A percentile compares a stretch with the other conserved stretches of the same genome.
These are phyloP conservation scores for Quercus tomentella DNA, from an alignment of 331 rosid species.

Conservation along the genomic window DNA sequence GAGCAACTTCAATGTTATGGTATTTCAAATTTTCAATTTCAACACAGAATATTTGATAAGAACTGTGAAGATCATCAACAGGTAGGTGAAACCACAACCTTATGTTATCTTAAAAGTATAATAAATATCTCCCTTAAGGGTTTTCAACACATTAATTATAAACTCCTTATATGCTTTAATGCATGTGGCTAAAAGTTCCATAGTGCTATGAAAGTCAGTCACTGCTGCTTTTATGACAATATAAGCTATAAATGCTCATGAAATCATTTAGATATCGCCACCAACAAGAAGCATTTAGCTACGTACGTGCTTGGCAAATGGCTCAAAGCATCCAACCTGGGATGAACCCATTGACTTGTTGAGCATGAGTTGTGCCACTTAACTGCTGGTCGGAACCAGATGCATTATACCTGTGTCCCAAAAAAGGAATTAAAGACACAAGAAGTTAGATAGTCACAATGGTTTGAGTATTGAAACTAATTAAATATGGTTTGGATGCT, in stretches of 20 bases:
- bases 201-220: conserved; percentile 35
- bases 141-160: conserved; percentile 16
- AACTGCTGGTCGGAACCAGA: conserved; percentile 70
- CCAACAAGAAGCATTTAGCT: conserved; percentile 19
- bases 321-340: conserved; percentile 96
- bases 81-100: not conserved
- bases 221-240: conserved; percentile 36
- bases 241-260: conserved; percentile 28
- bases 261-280: conserved; percentile 33
- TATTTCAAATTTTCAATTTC: not conserved
- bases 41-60: not conserved
- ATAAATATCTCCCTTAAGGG: not conserved
- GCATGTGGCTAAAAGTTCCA: conserved; percentile 21
- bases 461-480: not conserved
- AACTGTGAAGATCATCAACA: not conserved
- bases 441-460: not conserved
- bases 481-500: not conserved
- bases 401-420: conserved; percentile 44
- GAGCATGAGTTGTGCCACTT: conserved; percentile 52
- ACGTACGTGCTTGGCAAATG: not conserved
- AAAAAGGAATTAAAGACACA: conserved; percentile 7
- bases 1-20: not conserved
- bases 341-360: conserved; percentile 75
- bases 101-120: not conserved
- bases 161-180: conserved; percentile 21